Evolutionary conservation across 2,329 filamentous ascomycete species (phyloP), one percentile per base, ranked within the genome.

Genomic region (Hypoxylon sp.): DNA sequence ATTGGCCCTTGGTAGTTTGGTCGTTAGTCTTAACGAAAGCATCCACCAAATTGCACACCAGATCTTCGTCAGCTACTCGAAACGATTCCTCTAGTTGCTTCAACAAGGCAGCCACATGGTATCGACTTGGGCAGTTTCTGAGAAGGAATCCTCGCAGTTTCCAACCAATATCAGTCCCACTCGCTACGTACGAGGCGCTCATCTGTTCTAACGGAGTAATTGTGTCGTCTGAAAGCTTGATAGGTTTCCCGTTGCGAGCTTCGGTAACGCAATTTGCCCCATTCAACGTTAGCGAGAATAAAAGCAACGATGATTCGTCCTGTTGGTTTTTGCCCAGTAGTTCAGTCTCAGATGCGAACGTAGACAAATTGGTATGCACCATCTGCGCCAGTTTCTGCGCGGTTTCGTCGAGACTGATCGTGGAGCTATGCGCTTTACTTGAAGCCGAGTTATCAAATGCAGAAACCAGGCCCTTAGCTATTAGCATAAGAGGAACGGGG

Each of bases 61-160:
- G 43, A 7, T 68, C 63, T 27, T 68, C 67, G 20, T 65, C 64
- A 17, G 65, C 27, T 29, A 35, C 40, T 17, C 53, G 20, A 41
- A 58, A 45, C 41, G 55, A 24, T 58, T 67, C 54, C 23, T 68
- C 64, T 17, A 72, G 48, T 48, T 65, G 55, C 8, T 48, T 62
- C 24, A 49, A 60, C 13, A 70, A 56, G 3, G 46, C 58, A 40
- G 51, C 33, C 3, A 45, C 46, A 15, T 63, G 59, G 33, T 69
- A 68, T 41, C 62, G 59, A 45, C 55, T 50, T 33, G 60, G 57
- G 26, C 54, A 51, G 42, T 71, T 70, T 35, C 55, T 63, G 3
- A 68, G 48, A 7, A 73, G 65, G 37, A 73, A 73, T 20, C 56
- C 63, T 42, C 56, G 63, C 33, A 73, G 45, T 47, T 70, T 72